Conservation (phyloP, 2,329 filamentous ascomycete genomes). For the Leptographium lundbergii region DNA sequence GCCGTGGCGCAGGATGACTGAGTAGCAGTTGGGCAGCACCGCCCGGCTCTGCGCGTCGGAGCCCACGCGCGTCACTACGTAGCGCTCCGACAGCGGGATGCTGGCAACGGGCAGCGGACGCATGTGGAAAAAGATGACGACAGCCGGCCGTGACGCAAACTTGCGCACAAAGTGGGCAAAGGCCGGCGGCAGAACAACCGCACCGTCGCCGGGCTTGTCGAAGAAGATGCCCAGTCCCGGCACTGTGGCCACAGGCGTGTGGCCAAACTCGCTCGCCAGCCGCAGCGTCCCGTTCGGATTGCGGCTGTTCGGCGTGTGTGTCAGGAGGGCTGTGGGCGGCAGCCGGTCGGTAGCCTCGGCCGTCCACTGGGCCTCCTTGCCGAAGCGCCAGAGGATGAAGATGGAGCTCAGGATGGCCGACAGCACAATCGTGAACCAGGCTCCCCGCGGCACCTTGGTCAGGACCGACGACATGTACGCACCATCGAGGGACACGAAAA, state of each 20-base stretch:
- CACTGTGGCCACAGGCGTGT: conserved; percentile 31
- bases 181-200: conserved; percentile 36
- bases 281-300: conserved; percentile 6
- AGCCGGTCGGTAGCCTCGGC: conserved; percentile 53
- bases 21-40: conserved; percentile 49
- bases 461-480: conserved; percentile 58
- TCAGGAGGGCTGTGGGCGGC: conserved; percentile 29
- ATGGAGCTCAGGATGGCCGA: conserved; percentile 47
- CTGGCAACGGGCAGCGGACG: conserved; percentile 48
- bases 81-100: conserved; percentile 34
- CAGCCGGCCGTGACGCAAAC: conserved; percentile 52
- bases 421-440: conserved; percentile 64
- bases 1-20: conserved; percentile 56
- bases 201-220: conserved; percentile 56
- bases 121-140: conserved; percentile 65
- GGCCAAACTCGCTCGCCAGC: conserved; percentile 22
- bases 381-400: conserved; percentile 66
- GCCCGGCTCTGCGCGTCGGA: conserved; percentile 4
- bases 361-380: conserved; percentile 65
- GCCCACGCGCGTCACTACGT: conserved; percentile 27
- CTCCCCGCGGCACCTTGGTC: conserved; percentile 61
- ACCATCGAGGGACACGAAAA: conserved; percentile 55
- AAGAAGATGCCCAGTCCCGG: conserved; percentile 61
- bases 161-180: conserved; percentile 64
- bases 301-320: conserved; percentile 5